These are phyloP conservation scores for Mitragyna speciosa DNA, from an alignment of 257 asterid species.

Conservation along the genomic window DNA sequence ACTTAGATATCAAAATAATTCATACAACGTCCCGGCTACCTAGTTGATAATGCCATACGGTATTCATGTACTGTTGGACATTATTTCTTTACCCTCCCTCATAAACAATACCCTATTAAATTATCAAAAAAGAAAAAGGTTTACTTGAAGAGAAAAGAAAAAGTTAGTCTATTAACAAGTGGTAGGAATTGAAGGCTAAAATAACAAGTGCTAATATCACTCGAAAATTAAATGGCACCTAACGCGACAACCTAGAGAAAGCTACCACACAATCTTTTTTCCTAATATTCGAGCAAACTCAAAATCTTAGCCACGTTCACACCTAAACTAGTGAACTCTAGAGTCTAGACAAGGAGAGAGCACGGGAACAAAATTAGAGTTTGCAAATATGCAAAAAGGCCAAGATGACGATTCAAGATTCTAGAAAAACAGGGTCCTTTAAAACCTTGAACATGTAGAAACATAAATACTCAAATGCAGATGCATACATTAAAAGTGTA, in stretches of 20 bases:
- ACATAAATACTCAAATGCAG: background rate
- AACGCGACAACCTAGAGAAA: conserved; percentile 20
- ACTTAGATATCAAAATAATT: background rate
- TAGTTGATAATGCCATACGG: background rate
- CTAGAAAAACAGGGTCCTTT: background rate
- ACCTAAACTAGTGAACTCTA: background rate
- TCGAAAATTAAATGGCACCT: conserved; percentile 25
- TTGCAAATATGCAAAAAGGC: background rate
- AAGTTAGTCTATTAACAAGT: background rate
- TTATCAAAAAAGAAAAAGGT: background rate
- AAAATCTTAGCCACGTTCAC: background rate
- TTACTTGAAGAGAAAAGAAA: background rate
- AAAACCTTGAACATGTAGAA: background rate
- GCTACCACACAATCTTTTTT: conserved; percentile 9
- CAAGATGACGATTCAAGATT: background rate
- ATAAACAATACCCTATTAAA: background rate
- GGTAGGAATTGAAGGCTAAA: background rate
- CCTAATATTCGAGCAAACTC: conserved; percentile 15
- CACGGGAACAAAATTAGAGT: background rate
- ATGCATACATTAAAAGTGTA: background rate
- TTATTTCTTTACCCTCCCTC: background rate
- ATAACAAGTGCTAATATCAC: background rate
- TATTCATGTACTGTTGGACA: too few species aligned
- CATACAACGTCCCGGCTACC: background rate
- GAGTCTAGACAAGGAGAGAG: too few species aligned